phyloP scores from a whole-genome alignment of 345 rosid species.

The Clausena lansium region DNA sequence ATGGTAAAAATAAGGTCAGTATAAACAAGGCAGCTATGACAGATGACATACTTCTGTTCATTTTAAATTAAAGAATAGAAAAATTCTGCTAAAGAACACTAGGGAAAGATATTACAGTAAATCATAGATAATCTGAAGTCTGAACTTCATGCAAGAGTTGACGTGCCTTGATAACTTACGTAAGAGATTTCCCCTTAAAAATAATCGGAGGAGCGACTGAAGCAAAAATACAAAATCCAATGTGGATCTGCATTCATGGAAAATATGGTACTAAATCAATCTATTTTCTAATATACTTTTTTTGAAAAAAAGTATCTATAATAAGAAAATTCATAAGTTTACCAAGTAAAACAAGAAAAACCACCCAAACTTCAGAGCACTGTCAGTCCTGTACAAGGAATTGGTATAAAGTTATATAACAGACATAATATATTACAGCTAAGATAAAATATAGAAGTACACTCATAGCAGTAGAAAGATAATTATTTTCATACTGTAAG shows the following conservation, averaged over 20 bases:
- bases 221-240: slow-evolving; percentile 83
- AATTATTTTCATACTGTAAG: not conserved
- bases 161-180: slow-evolving; percentile 51
- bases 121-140: not conserved
- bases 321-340: slow-evolving; percentile 25
- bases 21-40: not conserved
- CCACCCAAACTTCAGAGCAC: slow-evolving; percentile 92
- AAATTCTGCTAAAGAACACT: not conserved
- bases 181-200: slow-evolving; percentile 89
- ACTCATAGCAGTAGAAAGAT: not conserved
- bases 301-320: slow-evolving; percentile 3
- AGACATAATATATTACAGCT: not conserved
- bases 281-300: slow-evolving; percentile 8
- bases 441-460: not conserved
- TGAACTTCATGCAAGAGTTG: not conserved
- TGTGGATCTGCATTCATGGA: slow-evolving; percentile 62
- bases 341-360: slow-evolving; percentile 85
- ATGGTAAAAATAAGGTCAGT: not conserved
- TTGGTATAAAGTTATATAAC: not conserved
- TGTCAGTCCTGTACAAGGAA: slow-evolving; percentile 79
- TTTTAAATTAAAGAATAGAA: not conserved
- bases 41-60: not conserved
- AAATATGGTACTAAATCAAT: slow-evolving; percentile 19
- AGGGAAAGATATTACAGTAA: not conserved
- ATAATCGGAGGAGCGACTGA: slow-evolving; percentile 85